phyloP scores from a whole-genome alignment of 768 basidiomycete genomes.

The Suillus placidus region DNA sequence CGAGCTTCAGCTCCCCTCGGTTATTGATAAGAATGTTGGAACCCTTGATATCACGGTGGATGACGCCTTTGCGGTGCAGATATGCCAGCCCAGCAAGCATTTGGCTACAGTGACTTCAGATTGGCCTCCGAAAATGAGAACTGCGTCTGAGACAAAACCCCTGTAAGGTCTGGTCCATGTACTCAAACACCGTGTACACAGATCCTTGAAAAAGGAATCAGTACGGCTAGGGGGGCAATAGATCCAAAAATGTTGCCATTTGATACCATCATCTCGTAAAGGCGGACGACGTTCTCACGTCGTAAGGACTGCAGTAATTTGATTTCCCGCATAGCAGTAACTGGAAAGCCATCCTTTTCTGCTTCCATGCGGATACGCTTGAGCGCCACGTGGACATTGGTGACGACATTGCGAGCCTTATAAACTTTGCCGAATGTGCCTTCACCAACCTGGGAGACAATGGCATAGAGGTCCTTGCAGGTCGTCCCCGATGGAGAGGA shows the following conservation, averaged over 20 bases:
- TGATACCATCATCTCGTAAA: slow-evolving; percentile 99
- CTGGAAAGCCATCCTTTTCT: slow-evolving; percentile 97
- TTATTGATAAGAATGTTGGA: slow-evolving; percentile 96
- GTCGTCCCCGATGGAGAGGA: slow-evolving; percentile 32
- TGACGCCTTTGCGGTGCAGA: slow-evolving; percentile 92
- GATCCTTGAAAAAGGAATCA: slow-evolving; percentile 57
- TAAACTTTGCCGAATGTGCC: slow-evolving; percentile 99
- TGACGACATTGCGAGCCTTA: slow-evolving; percentile 85
- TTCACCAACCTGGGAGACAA: slow-evolving; percentile 93
- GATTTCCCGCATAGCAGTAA: slow-evolving; percentile 99
- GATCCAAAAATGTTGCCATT: slow-evolving; percentile 59
- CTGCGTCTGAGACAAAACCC: slow-evolving; percentile 88
- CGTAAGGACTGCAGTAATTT: slow-evolving; percentile 91
- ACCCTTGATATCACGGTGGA: slow-evolving; percentile 98
- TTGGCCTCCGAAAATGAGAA: slow-evolving; percentile 85
- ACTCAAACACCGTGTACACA: slow-evolving; percentile 99
- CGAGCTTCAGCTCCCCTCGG: slow-evolving; percentile 91
- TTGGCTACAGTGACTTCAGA: slow-evolving; percentile 93
- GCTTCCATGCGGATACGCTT: slow-evolving; percentile 98
- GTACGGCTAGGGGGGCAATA: not conserved
- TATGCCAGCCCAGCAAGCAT: slow-evolving; percentile 95
- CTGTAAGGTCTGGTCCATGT: slow-evolving; percentile 99
- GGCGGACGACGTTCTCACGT: slow-evolving; percentile 85
- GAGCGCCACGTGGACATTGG: slow-evolving; percentile 80
- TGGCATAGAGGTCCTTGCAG: slow-evolving; percentile 71